Base-by-base conservation (phyloP, 1,284 basidiomycete species). In the Cerrena zonata region DNA sequence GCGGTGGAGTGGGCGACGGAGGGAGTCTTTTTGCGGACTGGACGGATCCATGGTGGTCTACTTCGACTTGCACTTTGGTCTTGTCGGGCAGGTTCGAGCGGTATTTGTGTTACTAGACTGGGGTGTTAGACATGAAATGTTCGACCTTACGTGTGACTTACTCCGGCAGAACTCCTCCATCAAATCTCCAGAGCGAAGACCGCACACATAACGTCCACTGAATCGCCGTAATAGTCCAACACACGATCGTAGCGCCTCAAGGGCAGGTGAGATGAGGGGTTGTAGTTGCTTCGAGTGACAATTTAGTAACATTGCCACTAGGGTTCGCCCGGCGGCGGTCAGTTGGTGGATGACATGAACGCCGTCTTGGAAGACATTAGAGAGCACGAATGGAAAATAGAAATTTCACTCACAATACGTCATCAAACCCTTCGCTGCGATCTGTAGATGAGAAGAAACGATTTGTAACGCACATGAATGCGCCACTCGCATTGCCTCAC, bases 261-360 rank as follows among this genome's bases (percentile, higher is more conserved):
- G 77, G 5, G 87, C 84, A 26, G 88, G 79, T 12, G 88, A 78
- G 47, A 92, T 90, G 52, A 93, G 68, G 26, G 82, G 79, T 54
- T 89, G 81, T 48, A 88, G 66, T 2, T 70, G 69, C 51, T 86
- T 84, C 11, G 76, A 77, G 59, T 86, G 84, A 66, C 85, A 87
- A 61, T 90, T 90, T 43, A 94, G 74, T 18, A 94, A 73, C 53
- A 93, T 80, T 13, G 90, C 89, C 47, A 94, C 81, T 11, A 94
- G 75, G 1, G 91, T 92, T 43, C 91, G 80, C 3, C 91, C 91
- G n/a, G 91, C 91, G 62, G 93, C 91, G 1, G 91, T 93, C 47
- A 94, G 73, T 65, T 94, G 91, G 63, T 94, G 91, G 44, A 94
- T 94, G 53, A 94, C 91, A 65, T 94, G 91, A 1, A 94, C 91